Evolutionary conservation across 192 early-diverging fungal species (phyloP), one percentile per base, ranked within the genome.

Genomic region (Podila epicladia): DNA sequence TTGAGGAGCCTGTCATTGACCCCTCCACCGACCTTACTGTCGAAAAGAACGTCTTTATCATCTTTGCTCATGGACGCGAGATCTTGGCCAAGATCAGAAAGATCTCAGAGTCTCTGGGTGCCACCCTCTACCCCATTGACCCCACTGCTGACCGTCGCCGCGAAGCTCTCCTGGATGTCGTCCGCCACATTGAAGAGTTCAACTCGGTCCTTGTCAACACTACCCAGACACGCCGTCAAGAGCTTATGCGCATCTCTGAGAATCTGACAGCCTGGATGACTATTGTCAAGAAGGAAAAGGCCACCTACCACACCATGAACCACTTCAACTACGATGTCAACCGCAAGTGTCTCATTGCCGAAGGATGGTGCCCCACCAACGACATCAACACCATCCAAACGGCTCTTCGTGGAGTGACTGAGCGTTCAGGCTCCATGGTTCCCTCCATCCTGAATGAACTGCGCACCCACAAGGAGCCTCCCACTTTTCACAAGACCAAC

Each of bases 211-310:
- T 99, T 24, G 89, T 92, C 77, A 98, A 91, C 84, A 99, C 96
- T 41, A 92, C 88, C 41, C 90, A 90, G 62, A 91, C 95, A 6
- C 93, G 97, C 58, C 87, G 92, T 61, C 87, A 90, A 60, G 97
- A 99, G 86, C 86, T 99, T 26, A 74, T 86, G 60, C 90, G 92
- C 55, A 92, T 98, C 20, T 91, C 98, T 2, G 95, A 96, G 71
- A 93, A 93, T 60, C 78, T 98, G 74, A 89, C 91, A 63, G 86
- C 91, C 31, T 99, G 98, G 98, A 91, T 90, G 64, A 94, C 90
- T 8, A 92, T 96, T 49, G 91, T 98, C 58, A 93, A 93, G 79
- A 99, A 99, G 84, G 98, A 99, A 80, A 99, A 99, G 90, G 96
- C 95, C 17, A 94, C 97, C 57, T 99, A 96, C 86, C 94, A 98